These are phyloP conservation scores for Pseudogymnoascus sp. DNA, from an alignment of 2,329 filamentous ascomycete genomes.

Conservation along the genomic window DNA sequence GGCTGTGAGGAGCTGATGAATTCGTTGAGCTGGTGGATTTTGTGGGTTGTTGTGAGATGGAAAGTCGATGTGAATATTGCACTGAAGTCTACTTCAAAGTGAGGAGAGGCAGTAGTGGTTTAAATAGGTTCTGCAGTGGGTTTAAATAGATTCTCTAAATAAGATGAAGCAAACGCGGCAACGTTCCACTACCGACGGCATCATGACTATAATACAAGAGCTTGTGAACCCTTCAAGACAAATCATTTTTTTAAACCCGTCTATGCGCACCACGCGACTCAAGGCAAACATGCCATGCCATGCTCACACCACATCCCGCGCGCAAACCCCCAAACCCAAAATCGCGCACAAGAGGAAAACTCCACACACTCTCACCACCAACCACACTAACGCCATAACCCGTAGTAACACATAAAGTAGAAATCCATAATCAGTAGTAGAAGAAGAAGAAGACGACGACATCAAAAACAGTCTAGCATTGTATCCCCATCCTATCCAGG, in stretches of 20 bases:
- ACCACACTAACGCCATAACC: background rate
- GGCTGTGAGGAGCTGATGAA: background rate
- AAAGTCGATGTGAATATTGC: background rate
- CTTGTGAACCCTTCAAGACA: background rate
- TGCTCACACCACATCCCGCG: background rate
- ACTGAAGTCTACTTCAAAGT: too few species aligned
- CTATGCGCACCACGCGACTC: background rate
- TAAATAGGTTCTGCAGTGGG: background rate
- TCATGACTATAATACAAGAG: background rate
- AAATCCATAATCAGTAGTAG: background rate
- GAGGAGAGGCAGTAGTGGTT: too few species aligned
- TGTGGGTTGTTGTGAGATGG: background rate
- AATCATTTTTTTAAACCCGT: background rate
- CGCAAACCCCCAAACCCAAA: background rate
- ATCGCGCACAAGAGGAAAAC: background rate
- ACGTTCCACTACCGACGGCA: background rate
- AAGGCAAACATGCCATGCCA: background rate
- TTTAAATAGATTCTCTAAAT: background rate
- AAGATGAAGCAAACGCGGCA: background rate
- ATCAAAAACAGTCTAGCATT: background rate
- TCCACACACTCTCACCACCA: background rate
- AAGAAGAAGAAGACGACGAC: background rate
- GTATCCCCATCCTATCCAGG: background rate
- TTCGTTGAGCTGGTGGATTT: background rate
- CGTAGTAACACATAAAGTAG: conserved; percentile 2